Conservation (phyloP, 2,329 filamentous ascomycete species). For the Ophiostoma australiae region DNA sequence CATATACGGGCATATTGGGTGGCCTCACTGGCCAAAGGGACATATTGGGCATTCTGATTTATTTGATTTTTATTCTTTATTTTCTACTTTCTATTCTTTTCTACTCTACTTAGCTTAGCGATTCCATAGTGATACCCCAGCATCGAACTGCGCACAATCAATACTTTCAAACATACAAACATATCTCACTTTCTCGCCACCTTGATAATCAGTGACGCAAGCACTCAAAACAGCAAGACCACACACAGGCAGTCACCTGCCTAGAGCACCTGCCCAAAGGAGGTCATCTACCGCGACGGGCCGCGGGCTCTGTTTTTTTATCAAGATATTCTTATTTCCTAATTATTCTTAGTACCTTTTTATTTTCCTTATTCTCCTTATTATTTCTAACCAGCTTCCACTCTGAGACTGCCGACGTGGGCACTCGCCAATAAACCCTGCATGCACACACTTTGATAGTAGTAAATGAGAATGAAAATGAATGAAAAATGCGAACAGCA, state of each 20-base stretch:
- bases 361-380: not conserved
- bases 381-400: not conserved
- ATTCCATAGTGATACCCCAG: constrained; percentile 18
- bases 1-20: constrained; percentile 17
- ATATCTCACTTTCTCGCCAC: not conserved
- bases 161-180: not conserved
- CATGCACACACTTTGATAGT: not conserved
- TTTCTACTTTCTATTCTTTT: not conserved
- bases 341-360: no score
- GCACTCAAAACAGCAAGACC: no score
- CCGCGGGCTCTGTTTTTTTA: no score
- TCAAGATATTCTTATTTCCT: no score
- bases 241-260: no score
- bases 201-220: not conserved
- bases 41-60: constrained; percentile 10
- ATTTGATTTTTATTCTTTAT: not conserved
- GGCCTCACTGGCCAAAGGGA: constrained; percentile 15
- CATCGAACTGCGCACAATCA: constrained; percentile 8
- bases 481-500: no score
- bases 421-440: not conserved
- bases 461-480: not conserved
- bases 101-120: constrained; percentile 12
- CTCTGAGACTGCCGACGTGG: not conserved
- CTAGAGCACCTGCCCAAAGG: not conserved
- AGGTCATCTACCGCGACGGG: no score